These are phyloP conservation scores for Chamaenerion angustifolium DNA, from an alignment of 345 rosid genomes.

Conservation along the genomic window DNA sequence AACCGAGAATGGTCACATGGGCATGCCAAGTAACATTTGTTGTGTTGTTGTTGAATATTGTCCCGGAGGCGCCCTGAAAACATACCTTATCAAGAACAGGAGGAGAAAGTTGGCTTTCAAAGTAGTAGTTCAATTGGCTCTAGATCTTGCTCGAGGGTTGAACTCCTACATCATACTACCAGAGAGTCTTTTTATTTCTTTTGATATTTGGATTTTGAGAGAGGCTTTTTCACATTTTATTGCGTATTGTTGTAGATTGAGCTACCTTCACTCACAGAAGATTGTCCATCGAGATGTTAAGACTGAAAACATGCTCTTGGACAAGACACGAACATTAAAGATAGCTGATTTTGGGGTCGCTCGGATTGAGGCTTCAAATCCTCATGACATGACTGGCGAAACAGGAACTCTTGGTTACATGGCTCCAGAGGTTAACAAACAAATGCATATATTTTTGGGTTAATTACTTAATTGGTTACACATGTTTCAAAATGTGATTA, in stretches of 20 bases:
- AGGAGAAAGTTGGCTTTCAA: conserved; percentile 87
- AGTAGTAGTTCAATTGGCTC: conserved; percentile 80
- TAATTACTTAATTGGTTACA: no score
- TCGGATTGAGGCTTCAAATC: conserved; percentile 92
- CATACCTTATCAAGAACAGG: conserved; percentile 78
- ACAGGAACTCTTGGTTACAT: conserved; percentile 98
- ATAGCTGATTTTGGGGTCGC: conserved; percentile 98
- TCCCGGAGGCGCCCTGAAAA: conserved; percentile 83
- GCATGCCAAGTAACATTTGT: conserved; percentile 76
- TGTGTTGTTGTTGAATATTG: conserved; percentile 95
- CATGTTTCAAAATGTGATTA: no score
- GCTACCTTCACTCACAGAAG: conserved; percentile 82
- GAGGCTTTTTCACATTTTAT: background rate
- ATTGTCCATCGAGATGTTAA: conserved; percentile 97
- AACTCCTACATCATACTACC: conserved; percentile 12
- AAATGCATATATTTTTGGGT: no score
- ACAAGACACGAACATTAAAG: conserved; percentile 72
- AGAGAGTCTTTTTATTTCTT: conserved; percentile 5
- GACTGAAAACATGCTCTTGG: conserved; percentile 95
- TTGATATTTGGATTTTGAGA: background rate
- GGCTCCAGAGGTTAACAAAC: conserved; percentile 82
- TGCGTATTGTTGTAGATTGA: conserved; percentile 37
- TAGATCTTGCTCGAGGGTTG: conserved; percentile 95
- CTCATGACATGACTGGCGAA: conserved; percentile 99
- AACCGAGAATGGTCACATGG: conserved; percentile 63